phyloP scores from a whole-genome alignment of 805 yeast genomes.

The Monosporozyma servazzii region DNA sequence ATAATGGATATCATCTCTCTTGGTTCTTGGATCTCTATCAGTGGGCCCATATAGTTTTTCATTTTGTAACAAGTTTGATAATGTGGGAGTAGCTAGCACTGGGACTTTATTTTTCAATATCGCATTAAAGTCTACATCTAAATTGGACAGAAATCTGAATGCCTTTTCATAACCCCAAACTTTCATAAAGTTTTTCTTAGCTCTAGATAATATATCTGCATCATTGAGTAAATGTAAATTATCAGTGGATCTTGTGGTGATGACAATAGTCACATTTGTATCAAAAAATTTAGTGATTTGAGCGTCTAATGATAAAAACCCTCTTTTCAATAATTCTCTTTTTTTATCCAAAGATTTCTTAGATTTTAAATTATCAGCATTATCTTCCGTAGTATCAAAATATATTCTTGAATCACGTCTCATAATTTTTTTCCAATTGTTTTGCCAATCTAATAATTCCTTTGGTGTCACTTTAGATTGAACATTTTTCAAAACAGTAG shows the following conservation, averaged over 20 bases:
- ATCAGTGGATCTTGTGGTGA: constrained; percentile 51
- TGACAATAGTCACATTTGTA: constrained; percentile 61
- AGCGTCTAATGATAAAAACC: constrained; percentile 41
- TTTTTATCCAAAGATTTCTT: constrained; percentile 22
- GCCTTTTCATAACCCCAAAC: constrained; percentile 88
- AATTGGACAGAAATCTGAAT: constrained; percentile 60
- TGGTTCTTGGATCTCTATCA: constrained; percentile 81
- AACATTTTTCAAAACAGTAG: constrained; percentile 11
- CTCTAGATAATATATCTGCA: constrained; percentile 59
- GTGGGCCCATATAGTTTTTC: constrained; percentile 81
- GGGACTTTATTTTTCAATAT: constrained; percentile 18
- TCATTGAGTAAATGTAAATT: constrained; percentile 35
- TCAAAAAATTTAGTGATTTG: constrained; percentile 52
- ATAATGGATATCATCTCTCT: constrained; percentile 74
- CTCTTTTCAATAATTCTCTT: constrained; percentile 23
- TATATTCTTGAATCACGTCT: constrained; percentile 45
- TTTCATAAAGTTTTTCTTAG: constrained; percentile 51
- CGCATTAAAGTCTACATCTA: constrained; percentile 38
- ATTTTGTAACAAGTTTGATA: constrained; percentile 62
- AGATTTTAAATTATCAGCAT: constrained; percentile 9
- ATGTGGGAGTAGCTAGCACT: constrained; percentile 27
- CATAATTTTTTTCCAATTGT: constrained; percentile 55
- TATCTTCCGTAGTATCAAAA: constrained; percentile 42
- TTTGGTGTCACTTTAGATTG: constrained; percentile 22
- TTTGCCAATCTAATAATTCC: constrained; percentile 51